Evolutionary conservation across 768 basidiomycete species (phyloP), one percentile per base, ranked within the genome.

Genomic region (Naematelia aurantialba): DNA sequence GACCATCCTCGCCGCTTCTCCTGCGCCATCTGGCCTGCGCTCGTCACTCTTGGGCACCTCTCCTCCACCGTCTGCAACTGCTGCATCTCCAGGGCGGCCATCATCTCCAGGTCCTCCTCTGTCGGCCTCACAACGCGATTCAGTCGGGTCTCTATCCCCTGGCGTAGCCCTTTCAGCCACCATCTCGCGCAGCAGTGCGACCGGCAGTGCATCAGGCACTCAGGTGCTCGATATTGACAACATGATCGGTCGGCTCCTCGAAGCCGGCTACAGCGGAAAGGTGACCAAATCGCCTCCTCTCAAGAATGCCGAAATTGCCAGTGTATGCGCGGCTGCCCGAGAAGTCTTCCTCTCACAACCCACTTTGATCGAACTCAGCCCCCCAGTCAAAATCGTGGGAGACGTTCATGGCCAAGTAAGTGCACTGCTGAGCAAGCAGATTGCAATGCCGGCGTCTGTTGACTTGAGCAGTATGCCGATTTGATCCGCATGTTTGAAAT

Each of bases 351-450:
- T 99, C 63, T 85, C 84, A 73, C 96, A 99, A 75, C 96, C 96
- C 8, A 97, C 94, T 2, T 85, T 99, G 66, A 87, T 99, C 73
- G 96, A 99, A 78, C 83, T 99, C 51, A 90, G 89, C 4, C 96
- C 96, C 8, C 94, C 96, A 25, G 96, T 99, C 68, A 99, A 98
- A 83, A 97, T 99, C 64, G 96, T 98, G 17, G 96, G 96, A 25
- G 96, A 99, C 78, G 93, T 98, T 4, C 96, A 99, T 73, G 96
- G 96, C 5, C 96, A 99, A 80, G 75, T 75, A 50, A 62, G 30
- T 52, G n/a, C 26, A 1, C 52, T 59, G 17, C 51, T 17, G 29
- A 21, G 4, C 29, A 10, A 24, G 34, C 17, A 19, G 10, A 25
- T 55, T 44, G 13, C n/a, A n/a, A n/a, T n/a, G n/a, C n/a, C n/a